phyloP scores from a whole-genome alignment of 805 yeast species.

The Kluyveromyces dobzhanskii region DNA sequence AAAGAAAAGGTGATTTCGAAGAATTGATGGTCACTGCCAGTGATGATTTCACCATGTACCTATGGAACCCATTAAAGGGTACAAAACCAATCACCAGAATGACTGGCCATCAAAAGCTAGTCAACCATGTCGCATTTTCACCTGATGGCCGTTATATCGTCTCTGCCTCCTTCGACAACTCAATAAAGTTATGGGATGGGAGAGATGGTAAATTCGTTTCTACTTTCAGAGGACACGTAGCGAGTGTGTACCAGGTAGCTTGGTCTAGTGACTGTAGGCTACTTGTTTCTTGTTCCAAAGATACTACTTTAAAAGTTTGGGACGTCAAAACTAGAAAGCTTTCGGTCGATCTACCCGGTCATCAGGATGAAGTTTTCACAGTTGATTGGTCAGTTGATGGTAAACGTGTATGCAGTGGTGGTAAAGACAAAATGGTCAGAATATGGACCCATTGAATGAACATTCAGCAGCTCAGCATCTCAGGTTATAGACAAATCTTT shows the following conservation, averaged over 20 bases:
- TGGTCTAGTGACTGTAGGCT: constrained; percentile 95
- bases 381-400: constrained; percentile 99
- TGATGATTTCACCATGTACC: constrained; percentile 95
- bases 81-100: constrained; percentile 82
- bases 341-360: constrained; percentile 90
- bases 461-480: too few species aligned
- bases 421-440: constrained; percentile 90
- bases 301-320: constrained; percentile 95
- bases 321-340: constrained; percentile 81
- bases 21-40: constrained; percentile 91
- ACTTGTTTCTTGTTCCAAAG: constrained; percentile 89
- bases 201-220: constrained; percentile 81
- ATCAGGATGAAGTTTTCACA: constrained; percentile 89
- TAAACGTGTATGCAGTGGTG: constrained; percentile 89
- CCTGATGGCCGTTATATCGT: constrained; percentile 92
- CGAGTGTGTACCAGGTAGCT: constrained; percentile 94
- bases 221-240: constrained; percentile 94
- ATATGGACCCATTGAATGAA: constrained; percentile 69
- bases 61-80: constrained; percentile 85
- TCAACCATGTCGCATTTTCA: constrained; percentile 89
- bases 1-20: constrained; percentile 50
- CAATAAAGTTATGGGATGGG: constrained; percentile 95
- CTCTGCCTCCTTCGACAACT: constrained; percentile 91
- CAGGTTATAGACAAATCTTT: too few species aligned
- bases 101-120: constrained; percentile 97